Base-by-base conservation (phyloP, 2,329 filamentous ascomycete species). In the Myriosclerotinia duriaeana region DNA sequence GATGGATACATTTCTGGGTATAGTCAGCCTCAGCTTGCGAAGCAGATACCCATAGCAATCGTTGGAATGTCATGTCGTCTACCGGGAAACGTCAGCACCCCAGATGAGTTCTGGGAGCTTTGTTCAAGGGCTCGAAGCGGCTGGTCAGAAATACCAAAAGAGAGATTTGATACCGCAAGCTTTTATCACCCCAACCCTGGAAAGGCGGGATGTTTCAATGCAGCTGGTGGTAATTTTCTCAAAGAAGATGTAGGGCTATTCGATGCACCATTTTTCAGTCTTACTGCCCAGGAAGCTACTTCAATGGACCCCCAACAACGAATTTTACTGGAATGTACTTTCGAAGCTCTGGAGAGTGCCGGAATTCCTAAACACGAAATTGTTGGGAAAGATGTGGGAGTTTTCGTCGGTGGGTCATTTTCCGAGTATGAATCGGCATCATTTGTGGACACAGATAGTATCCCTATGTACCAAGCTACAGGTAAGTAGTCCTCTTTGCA, bases 51-150 rank as follows among this genome's bases (percentile, higher is more conserved):
- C 20, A 82, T 85, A 56, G 83, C 83, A 7, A 77, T 85, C 17
- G 76, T 85, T 42, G 83, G 84, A 38, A 77, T 85, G 69, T 81
- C 80, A 7, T 80, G 83, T 56, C 79, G 83, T 9, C 83, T 85
- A 54, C 83, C 84, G 4, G 83, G 83, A 3, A 60, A 65, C 38
- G 75, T 79, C 9, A 81, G 80, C 8, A 78, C 75, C 5, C 78
- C 82, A 67, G 87, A 91, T 66, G 84, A 85, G 64, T 85, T 93
- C 48, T 93, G 90, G 90, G 86, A 91, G 67, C 80, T 92, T 8
- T 81, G 92, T 22, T 84, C 87, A 74, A 87, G 89, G 76, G 89
- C 90, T 52, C 71, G 64, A 50, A 61, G 48, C 36, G 64, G 64
- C 53, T 62, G 64, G 64, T 61, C 55, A n/a, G 64, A 62, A 63